These are phyloP conservation scores for Sphenostylis stenocarpa DNA, from an alignment of 306 rosid species.

Conservation along the genomic window DNA sequence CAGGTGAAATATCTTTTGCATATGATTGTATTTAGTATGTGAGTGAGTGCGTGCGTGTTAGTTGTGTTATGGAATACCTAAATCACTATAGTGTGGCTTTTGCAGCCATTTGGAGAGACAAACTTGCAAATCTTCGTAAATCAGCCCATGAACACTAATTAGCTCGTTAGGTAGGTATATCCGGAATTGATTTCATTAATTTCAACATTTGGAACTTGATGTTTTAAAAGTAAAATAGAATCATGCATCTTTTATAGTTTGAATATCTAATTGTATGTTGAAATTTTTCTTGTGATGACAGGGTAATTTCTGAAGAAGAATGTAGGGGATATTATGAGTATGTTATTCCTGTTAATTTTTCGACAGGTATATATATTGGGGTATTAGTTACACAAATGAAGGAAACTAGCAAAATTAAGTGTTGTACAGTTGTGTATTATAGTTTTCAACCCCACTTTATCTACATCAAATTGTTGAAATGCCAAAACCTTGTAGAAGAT, in stretches of 20 bases:
- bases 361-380: slow-evolving; percentile 29
- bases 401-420: slow-evolving; percentile 28
- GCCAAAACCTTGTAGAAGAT: slow-evolving; percentile 12
- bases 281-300: slow-evolving; percentile 34
- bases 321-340: slow-evolving; percentile 27
- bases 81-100: slow-evolving; percentile 28
- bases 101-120: slow-evolving; percentile 91
- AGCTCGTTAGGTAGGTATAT: slow-evolving; percentile 43
- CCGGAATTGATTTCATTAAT: not conserved
- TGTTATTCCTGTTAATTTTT: slow-evolving; percentile 41
- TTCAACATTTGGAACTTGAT: slow-evolving; percentile 5
- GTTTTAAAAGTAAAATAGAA: not conserved
- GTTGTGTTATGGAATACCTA: slow-evolving; percentile 1
- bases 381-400: slow-evolving; percentile 26
- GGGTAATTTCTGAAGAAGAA: slow-evolving; percentile 39
- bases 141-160: slow-evolving; percentile 54
- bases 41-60: not conserved
- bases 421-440: slow-evolving; percentile 50
- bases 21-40: not conserved
- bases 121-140: slow-evolving; percentile 67
- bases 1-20: slow-evolving; percentile 51
- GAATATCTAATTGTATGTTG: slow-evolving; percentile 25
- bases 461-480: slow-evolving; percentile 39
- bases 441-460: slow-evolving; percentile 30
- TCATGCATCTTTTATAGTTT: not conserved